Evolutionary conservation across 192 early-diverging fungal species (phyloP).

Genomic region (Umbelopsis sp.): DNA sequence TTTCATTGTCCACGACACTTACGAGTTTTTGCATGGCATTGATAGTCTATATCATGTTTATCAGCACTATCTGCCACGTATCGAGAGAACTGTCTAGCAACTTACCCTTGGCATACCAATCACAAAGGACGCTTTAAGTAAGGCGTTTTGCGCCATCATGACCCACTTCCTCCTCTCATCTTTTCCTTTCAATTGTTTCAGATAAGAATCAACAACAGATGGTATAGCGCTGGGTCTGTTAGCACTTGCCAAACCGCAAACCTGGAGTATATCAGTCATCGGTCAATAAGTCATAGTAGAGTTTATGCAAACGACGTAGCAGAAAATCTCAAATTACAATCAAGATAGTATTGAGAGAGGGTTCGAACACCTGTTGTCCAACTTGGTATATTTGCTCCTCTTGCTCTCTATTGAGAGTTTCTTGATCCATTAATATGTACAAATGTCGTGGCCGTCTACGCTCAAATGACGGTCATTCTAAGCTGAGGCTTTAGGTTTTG

Average conservation of each 20-base stretch:
- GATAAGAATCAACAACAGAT: background rate
- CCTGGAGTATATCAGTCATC: background rate
- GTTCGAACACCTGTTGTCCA: background rate
- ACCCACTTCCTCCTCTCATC: constrained; percentile 21
- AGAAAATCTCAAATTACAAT: background rate
- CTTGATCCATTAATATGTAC: background rate
- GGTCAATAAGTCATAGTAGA: background rate
- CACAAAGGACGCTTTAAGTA: constrained; percentile 18
- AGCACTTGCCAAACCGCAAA: constrained; percentile 7
- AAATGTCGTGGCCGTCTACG: background rate
- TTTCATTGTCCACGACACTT: background rate
- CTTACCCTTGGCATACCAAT: constrained; percentile 25
- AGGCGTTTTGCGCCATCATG: constrained; percentile 13
- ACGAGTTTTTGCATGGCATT: constrained; percentile 21
- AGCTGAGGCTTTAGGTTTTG: background rate
- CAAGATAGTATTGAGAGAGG: background rate
- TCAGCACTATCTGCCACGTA: background rate
- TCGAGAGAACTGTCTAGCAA: background rate
- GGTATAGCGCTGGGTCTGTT: constrained; percentile 2
- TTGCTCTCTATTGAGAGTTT: background rate
- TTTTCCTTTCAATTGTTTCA: background rate
- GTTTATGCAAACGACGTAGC: background rate
- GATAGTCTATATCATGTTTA: constrained; percentile 4
- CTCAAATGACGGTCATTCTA: background rate
- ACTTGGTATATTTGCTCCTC: background rate